phyloP scores from a whole-genome alignment of 2,329 filamentous ascomycete genomes.

The Colletotrichum higginsianum region DNA sequence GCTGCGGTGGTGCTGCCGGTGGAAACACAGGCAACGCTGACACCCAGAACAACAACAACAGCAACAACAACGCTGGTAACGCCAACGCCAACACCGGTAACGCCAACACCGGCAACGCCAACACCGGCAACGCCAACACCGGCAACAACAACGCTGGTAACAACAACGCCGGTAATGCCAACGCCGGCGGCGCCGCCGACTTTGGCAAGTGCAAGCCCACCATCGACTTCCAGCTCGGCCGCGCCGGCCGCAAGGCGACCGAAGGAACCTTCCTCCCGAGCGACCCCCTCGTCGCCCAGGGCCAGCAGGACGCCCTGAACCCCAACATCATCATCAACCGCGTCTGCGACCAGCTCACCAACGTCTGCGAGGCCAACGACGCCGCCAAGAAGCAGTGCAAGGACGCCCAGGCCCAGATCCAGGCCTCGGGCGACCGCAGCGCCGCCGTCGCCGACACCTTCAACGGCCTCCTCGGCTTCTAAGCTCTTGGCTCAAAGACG shows the following conservation, averaged over 20 bases:
- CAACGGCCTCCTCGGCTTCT: constrained; percentile 59
- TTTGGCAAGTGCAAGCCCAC: constrained; percentile 66
- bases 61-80: constrained; percentile 45
- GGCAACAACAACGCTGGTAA: constrained; percentile 23
- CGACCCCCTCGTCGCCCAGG: constrained; percentile 68
- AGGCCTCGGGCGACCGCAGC: constrained; percentile 64
- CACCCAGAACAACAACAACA: constrained; percentile 7
- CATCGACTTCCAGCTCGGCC: constrained; percentile 71
- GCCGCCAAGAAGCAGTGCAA: constrained; percentile 65
- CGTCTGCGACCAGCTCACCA: constrained; percentile 73
- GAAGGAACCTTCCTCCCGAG: constrained; percentile 73
- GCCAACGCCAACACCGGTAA: constrained; percentile 43
- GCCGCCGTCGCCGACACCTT: constrained; percentile 64
- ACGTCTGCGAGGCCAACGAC: constrained; percentile 71
- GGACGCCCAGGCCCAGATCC: constrained; percentile 64
- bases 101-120: constrained; percentile 22
- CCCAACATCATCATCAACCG: constrained; percentile 76
- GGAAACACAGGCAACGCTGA: constrained; percentile 33
- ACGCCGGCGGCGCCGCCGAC: constrained; percentile 54
- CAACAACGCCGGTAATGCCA: constrained; percentile 44
- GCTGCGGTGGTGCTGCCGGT: constrained; percentile 18
- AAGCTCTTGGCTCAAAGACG: constrained; percentile 24
- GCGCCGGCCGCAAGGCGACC: constrained; percentile 61
- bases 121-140: constrained; percentile 26
- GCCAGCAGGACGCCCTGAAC: constrained; percentile 72